Conservation (phyloP, 1,284 basidiomycete species). For the Garcileccinum viscosum region DNA sequence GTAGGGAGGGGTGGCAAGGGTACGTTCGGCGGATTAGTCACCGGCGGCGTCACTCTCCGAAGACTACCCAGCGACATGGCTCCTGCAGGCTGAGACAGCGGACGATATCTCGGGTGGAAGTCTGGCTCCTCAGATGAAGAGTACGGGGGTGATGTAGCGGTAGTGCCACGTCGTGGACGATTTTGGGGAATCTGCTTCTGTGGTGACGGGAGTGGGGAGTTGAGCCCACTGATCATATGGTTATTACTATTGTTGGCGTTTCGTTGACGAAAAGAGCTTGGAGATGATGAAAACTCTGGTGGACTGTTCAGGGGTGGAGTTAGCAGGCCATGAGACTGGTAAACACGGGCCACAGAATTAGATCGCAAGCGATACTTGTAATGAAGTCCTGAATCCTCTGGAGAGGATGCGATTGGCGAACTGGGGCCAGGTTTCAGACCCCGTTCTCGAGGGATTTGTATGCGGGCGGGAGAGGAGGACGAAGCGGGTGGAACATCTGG, state of each 20-base stretch:
- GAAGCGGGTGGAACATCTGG: background rate
- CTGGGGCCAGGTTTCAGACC: conserved; percentile 3
- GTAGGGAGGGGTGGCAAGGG: conserved; percentile 33
- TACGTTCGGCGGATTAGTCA: conserved; percentile 19
- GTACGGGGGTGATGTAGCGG: conserved; percentile 1
- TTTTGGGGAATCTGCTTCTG: background rate
- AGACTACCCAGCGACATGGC: conserved; percentile 1
- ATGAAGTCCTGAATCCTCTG: conserved; percentile 19
- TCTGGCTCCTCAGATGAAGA: conserved; percentile 26
- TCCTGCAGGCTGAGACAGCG: conserved; percentile 8
- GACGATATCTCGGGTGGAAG: conserved; percentile 1
- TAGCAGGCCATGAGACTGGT: background rate
- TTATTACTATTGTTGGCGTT: background rate
- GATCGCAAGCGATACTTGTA: conserved; percentile 17
- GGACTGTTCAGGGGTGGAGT: conserved; percentile 16
- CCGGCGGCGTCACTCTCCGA: conserved; percentile 23
- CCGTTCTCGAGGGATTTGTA: conserved; percentile 26
- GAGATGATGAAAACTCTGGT: conserved; percentile 7
- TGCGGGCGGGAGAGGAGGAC: conserved; percentile 13
- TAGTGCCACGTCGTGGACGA: conserved; percentile 6
- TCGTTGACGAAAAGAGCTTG: background rate
- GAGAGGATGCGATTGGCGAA: conserved; percentile 27
- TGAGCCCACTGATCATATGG: background rate
- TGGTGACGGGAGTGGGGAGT: background rate
- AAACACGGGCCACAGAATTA: background rate